These are phyloP conservation scores for Daldinia eschscholtzii DNA, from an alignment of 2,329 filamentous ascomycete species.

Conservation along the genomic window DNA sequence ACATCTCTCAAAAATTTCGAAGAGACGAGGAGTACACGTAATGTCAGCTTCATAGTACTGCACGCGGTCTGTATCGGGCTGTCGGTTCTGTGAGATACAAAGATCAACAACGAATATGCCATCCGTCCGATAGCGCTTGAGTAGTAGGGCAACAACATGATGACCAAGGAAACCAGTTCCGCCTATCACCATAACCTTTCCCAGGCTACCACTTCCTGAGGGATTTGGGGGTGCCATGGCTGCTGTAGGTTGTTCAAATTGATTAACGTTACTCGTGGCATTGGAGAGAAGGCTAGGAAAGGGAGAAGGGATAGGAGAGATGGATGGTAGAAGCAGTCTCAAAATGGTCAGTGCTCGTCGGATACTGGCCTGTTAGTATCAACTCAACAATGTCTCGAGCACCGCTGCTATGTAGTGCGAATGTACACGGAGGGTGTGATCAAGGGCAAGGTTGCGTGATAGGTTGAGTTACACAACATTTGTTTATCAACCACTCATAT, in stretches of 20 bases:
- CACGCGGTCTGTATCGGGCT: not conserved
- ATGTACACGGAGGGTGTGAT: not conserved
- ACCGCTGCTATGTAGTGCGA: not conserved
- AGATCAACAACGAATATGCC: not conserved
- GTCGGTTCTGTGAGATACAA: not conserved
- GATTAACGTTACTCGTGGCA: not conserved
- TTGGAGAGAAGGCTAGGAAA: not conserved
- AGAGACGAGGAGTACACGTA: not conserved
- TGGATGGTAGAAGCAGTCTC: not conserved
- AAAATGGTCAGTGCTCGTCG: not conserved
- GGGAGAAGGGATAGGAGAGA: not conserved
- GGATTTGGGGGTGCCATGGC: not conserved
- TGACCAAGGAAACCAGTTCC: not conserved
- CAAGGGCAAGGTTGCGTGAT: not conserved
- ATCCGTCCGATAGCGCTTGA: not conserved
- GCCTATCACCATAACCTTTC: not conserved
- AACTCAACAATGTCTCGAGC: not conserved
- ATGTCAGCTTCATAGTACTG: not conserved
- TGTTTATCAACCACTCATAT: not conserved
- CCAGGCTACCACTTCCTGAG: not conserved
- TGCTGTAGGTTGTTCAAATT: not conserved
- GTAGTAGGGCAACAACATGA: not conserved
- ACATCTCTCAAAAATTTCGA: not conserved
- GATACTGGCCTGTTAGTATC: not conserved
- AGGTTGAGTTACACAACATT: not conserved